Percentiles rank a stretch among this genome's conserved stretches.
These are phyloP conservation scores for Boehmeria nivea DNA, from an alignment of 306 rosid genomes.

Conservation along the genomic window DNA sequence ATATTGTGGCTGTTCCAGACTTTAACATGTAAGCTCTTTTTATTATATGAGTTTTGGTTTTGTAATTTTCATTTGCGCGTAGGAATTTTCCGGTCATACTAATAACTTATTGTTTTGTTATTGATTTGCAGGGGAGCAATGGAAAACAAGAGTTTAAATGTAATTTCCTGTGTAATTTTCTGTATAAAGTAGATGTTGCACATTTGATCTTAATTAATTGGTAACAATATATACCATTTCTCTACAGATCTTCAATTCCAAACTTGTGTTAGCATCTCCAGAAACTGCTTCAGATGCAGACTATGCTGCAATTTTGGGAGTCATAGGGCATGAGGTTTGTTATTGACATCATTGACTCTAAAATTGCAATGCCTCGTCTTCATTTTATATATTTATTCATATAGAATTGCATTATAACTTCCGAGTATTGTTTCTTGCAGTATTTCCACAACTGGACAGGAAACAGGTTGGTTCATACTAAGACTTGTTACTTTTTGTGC, in stretches of 20 bases:
- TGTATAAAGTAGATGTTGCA: slow-evolving; percentile 3
- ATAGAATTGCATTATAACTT: slow-evolving; percentile 20
- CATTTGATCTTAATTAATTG: slow-evolving; percentile 15
- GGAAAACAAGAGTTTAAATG: slow-evolving; percentile 99
- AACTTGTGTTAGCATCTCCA: slow-evolving; percentile 94
- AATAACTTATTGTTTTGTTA: slow-evolving; percentile 20
- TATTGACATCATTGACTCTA: slow-evolving; percentile 12
- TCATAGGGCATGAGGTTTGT: slow-evolving; percentile 98
- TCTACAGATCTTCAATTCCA: slow-evolving; percentile 82
- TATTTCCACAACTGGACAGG: slow-evolving; percentile 99
- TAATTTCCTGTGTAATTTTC: slow-evolving; percentile 24
- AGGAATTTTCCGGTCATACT: slow-evolving; percentile 5
- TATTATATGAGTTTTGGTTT: background rate
- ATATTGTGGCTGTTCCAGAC: slow-evolving; percentile 97
- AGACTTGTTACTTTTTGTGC: slow-evolving; percentile 6
- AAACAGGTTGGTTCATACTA: slow-evolving; percentile 61
- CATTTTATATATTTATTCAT: slow-evolving; percentile 11
- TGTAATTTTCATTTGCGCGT: slow-evolving; percentile 4
- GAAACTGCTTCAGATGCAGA: slow-evolving; percentile 87
- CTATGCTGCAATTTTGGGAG: slow-evolving; percentile 95
- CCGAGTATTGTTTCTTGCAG: slow-evolving; percentile 52
- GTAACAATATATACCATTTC: slow-evolving; percentile 6
- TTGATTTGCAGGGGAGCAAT: slow-evolving; percentile 86
- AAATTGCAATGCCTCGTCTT: slow-evolving; percentile 7
- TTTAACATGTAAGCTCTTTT: slow-evolving; percentile 70